These are phyloP conservation scores for Ceratocystis smalleyi DNA, from an alignment of 2,329 filamentous ascomycete species.

Conservation along the genomic window DNA sequence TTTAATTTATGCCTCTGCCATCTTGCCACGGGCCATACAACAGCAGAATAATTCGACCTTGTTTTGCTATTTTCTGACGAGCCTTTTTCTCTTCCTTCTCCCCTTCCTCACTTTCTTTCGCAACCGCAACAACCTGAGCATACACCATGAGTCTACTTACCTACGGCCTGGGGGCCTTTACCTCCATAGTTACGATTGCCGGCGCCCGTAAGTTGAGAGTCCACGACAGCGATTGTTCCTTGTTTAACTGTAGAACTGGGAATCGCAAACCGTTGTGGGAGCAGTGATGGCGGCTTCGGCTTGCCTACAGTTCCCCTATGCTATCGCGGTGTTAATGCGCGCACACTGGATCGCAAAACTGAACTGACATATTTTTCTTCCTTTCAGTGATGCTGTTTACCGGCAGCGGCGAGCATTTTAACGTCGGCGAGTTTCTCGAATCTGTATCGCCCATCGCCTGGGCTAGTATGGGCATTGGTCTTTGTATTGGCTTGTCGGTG, in stretches of 20 bases:
- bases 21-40: background rate
- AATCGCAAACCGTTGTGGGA: background rate
- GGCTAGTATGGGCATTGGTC: constrained; percentile 76
- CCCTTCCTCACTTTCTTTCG: background rate
- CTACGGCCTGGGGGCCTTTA: constrained; percentile 55
- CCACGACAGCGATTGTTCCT: constrained; percentile 1
- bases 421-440: constrained; percentile 91
- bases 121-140: constrained; percentile 11
- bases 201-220: constrained; percentile 53
- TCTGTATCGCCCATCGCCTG: constrained; percentile 86
- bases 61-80: background rate
- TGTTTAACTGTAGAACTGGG: background rate
- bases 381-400: constrained; percentile 90
- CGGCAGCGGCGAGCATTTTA: constrained; percentile 87
- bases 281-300: background rate
- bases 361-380: background rate
- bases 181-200: constrained; percentile 53
- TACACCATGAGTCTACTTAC: constrained; percentile 51
- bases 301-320: background rate
- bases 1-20: background rate
- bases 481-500: constrained; percentile 92
- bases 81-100: constrained; percentile 1
- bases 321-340: background rate
- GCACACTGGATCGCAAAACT: background rate
- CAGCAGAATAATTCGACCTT: background rate